Percentiles rank a stretch among this genome's conserved stretches.
phyloP scores from a whole-genome alignment of 176 grass and related monocot species.

The Saccharum officinarum region DNA sequence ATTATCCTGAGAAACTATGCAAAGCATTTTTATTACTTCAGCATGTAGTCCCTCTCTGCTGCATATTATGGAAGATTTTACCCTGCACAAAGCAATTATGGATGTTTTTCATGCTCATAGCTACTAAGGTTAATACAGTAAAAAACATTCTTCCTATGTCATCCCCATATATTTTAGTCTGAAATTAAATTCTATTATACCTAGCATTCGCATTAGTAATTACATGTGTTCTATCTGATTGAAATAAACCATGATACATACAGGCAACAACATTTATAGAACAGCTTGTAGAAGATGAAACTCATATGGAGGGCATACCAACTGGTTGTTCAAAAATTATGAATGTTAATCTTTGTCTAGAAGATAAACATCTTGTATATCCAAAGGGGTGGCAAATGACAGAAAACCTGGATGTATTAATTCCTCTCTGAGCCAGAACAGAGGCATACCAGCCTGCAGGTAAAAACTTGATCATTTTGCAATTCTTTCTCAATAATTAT shows the following conservation, averaged over 20 bases:
- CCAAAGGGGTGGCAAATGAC: constrained; percentile 48
- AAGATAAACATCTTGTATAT: constrained; percentile 44
- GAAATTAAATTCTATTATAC: background rate
- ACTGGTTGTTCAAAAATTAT: constrained; percentile 59
- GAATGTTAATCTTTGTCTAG: constrained; percentile 61
- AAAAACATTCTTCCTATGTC: background rate
- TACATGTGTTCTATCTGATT: background rate
- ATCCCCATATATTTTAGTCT: background rate
- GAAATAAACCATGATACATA: constrained; percentile 14
- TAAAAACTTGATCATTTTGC: constrained; percentile 19
- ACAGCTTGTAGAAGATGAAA: constrained; percentile 71
- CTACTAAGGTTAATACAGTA: background rate
- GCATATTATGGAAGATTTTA: background rate
- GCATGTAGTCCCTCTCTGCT: background rate
- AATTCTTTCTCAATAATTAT: background rate
- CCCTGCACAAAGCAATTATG: background rate
- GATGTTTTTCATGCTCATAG: background rate
- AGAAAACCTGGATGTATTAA: constrained; percentile 45
- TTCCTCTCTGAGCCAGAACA: constrained; percentile 8
- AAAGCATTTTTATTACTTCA: background rate
- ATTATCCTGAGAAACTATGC: background rate
- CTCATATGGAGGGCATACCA: constrained; percentile 65
- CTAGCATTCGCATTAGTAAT: background rate
- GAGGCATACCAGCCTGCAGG: background rate
- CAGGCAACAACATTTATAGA: constrained; percentile 69